Base-by-base conservation (phyloP, 2,329 filamentous ascomycete species). In the Chaetothyriales sp. region DNA sequence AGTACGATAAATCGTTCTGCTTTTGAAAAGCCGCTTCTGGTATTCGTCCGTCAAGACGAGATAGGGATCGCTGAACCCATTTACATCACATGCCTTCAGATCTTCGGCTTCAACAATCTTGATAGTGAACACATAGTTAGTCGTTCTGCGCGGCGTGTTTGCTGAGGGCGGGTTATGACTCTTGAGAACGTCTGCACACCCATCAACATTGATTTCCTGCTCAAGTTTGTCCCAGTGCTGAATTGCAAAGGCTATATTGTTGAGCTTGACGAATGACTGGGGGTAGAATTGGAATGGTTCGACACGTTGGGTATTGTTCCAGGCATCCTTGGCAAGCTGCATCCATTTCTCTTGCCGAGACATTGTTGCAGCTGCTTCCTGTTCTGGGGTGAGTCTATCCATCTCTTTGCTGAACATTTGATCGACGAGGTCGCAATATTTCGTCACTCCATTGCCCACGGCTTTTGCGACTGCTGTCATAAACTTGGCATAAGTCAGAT, bases 51-150 rank as follows among this genome's bases (percentile, higher is more conserved):
- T 86, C 56, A 98, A 79, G 15, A 98, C 90, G 26, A 98, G 88
- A 62, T 98, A 98, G 0, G 92, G 92, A 68, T 98, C 92, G 64
- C 90, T 96, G 57, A 84, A 80, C 36, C 92, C 92, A 61, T 86
- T 93, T 59, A 94, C 82, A 66, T 98, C 92, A 64, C 92, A 96
- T n/a, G 92, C 87, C 68, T 96, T 96, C 60, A 98, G 74, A 61
- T 98, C 92, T 68, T 98, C 92, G 7, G 86, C 92, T 68, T 98
- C 92, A 22, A 98, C 89, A 53, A 98, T 89, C 70, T 98, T 98
- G 69, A 98, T 89, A 0, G 92, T 96, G 68, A 98, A 98, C 50
- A 95, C 89, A 64, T 94, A 96, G 64, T 93, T 95, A 55, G 80
- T 84, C 43, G 83, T 79, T 60, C 80, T 83, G 60, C 80, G 80